A percentile compares a stretch with the other conserved stretches of the same genome.
Conservation (phyloP, 108 stramenopile species). For the Thalassiosira profunda region DNA sequence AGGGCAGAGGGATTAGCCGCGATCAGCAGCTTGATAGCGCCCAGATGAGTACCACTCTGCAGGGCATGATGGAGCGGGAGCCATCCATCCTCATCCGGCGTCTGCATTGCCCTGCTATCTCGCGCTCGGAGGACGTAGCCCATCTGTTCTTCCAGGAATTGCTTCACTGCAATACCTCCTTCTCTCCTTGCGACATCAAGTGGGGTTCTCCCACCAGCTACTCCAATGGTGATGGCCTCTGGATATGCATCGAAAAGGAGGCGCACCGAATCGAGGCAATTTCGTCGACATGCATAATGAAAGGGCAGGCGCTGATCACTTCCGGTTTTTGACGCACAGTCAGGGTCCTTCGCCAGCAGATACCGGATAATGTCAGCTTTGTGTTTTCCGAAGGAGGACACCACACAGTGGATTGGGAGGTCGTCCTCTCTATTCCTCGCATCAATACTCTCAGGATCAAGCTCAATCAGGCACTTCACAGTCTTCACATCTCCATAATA, state of each 20-base stretch:
- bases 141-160: too few relatives aligned
- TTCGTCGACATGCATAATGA: not conserved
- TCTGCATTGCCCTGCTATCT: too few relatives aligned
- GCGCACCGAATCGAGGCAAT: not conserved
- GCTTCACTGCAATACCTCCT: too few relatives aligned
- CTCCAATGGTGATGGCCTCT: not conserved
- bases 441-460: not conserved
- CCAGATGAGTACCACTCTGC: too few relatives aligned
- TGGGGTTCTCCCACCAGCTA: not conserved
- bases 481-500: not conserved
- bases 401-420: not conserved
- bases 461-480: constrained; percentile 2
- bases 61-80: too few relatives aligned
- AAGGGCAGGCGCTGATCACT: not conserved
- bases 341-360: not conserved
- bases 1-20: too few relatives aligned
- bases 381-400: not conserved
- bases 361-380: not conserved
- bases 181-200: too few relatives aligned
- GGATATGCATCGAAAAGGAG: not conserved
- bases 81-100: too few relatives aligned
- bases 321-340: not conserved
- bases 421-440: not conserved
- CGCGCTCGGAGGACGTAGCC: too few relatives aligned
- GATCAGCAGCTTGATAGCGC: too few relatives aligned